Evolutionary conservation across 176 grass and related monocot genomes (phyloP).

Genomic region (Dendrocalamus sinicus): DNA sequence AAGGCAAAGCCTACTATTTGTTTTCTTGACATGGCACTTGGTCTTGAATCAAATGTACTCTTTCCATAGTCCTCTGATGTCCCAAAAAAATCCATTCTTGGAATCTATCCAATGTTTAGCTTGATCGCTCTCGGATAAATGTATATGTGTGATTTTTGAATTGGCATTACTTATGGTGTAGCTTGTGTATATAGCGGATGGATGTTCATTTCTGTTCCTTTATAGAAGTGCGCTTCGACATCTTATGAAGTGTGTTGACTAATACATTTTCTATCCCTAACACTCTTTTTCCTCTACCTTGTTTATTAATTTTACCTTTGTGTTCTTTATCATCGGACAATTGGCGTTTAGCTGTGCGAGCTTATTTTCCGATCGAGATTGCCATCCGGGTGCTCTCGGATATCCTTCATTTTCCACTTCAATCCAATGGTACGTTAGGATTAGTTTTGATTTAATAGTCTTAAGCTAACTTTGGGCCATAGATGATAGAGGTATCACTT

Average conservation of each 20-base stretch:
- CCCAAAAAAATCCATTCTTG: background rate
- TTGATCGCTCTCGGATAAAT: background rate
- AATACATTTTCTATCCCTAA: background rate
- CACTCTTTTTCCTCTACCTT: background rate
- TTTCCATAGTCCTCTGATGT: background rate
- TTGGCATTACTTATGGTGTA: background rate
- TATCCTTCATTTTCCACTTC: constrained; percentile 30
- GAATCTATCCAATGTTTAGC: constrained; percentile 1
- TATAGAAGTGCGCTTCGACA: background rate
- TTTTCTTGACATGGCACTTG: background rate
- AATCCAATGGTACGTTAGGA: constrained; percentile 10
- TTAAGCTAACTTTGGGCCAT: background rate
- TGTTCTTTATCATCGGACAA: constrained; percentile 9
- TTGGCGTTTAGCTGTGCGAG: background rate
- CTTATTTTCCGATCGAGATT: background rate
- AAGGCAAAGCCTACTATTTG: background rate
- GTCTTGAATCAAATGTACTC: constrained; percentile 6
- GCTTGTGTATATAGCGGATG: constrained; percentile 10
- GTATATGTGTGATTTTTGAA: background rate
- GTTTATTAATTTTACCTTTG: background rate
- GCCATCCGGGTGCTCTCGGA: background rate
- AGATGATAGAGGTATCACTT: background rate
- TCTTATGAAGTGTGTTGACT: background rate
- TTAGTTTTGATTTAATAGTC: constrained; percentile 28
- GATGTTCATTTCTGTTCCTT: constrained; percentile 21